phyloP scores from a whole-genome alignment of 148 eudicot species.

The Suaeda aralocaspica region DNA sequence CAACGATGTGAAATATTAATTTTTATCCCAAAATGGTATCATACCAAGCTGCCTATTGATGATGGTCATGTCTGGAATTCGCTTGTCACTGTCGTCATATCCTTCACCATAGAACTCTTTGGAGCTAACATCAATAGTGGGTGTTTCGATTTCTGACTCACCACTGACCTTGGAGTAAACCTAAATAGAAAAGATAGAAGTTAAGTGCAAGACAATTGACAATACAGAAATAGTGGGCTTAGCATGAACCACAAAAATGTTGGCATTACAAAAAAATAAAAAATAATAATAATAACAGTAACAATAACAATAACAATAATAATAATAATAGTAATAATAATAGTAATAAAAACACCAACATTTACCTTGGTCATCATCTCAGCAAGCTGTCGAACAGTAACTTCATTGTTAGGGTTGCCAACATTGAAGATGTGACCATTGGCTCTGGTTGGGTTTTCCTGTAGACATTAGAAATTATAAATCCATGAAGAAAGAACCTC shows the following conservation, averaged over 20 bases:
- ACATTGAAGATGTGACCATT: conserved; percentile 97
- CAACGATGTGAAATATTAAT: neutral
- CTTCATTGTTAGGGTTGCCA: conserved; percentile 98
- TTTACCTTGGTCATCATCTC: conserved; percentile 97
- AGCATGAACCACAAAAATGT: neutral
- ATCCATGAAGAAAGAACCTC: too few relatives aligned
- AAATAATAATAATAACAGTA: too few relatives aligned
- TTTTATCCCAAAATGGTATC: neutral
- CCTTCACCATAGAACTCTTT: conserved; percentile 94
- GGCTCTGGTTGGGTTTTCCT: conserved; percentile 95
- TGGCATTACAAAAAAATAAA: too few relatives aligned
- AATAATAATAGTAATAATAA: too few relatives aligned
- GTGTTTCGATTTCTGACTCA: conserved; percentile 60
- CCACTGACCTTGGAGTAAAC: conserved; percentile 88
- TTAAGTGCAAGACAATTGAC: neutral
- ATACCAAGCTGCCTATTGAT: conserved; percentile 93
- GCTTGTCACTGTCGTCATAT: conserved; percentile 96
- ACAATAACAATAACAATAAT: too few relatives aligned
- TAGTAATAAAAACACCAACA: neutral
- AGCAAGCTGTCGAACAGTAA: conserved; percentile 95
- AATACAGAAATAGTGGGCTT: neutral
- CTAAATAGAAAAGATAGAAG: conserved; percentile 29
- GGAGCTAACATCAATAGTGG: conserved; percentile 88
- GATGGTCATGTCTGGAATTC: conserved; percentile 99
- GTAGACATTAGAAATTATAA: neutral